These are phyloP conservation scores for Leptographium lundbergii DNA, from an alignment of 2,329 filamentous ascomycete genomes.

Conservation along the genomic window DNA sequence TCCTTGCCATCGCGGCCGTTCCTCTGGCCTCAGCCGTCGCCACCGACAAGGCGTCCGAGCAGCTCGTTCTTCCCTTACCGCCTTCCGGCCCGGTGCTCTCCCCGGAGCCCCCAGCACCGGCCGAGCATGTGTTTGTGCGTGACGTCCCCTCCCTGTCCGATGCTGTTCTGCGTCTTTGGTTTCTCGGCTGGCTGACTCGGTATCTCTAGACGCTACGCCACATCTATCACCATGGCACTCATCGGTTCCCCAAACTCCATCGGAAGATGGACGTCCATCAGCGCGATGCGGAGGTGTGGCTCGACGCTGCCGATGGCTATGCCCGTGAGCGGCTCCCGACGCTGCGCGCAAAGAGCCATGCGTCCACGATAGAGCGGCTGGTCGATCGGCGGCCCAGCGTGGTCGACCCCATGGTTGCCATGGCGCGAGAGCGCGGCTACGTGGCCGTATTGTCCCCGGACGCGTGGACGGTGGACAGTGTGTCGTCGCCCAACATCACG, in stretches of 20 bases:
- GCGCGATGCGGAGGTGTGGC: constrained; percentile 46
- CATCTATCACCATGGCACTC: constrained; percentile 82
- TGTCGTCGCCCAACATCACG: constrained; percentile 68
- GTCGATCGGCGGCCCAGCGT: constrained; percentile 63
- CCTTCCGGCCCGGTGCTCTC: constrained; percentile 26
- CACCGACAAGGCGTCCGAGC: constrained; percentile 20
- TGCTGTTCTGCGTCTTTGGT: too few relatives aligned
- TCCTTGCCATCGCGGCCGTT: constrained; percentile 46
- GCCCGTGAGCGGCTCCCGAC: constrained; percentile 35
- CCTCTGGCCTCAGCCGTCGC: constrained; percentile 20
- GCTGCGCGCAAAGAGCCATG: constrained; percentile 50
- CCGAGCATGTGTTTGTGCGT: constrained; percentile 43
- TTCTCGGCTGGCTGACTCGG: neutral
- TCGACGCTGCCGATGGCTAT: constrained; percentile 46
- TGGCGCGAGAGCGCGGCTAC: constrained; percentile 55
- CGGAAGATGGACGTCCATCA: constrained; percentile 57
- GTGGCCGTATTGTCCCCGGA: constrained; percentile 55
- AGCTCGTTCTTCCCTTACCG: constrained; percentile 29
- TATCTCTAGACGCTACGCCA: constrained; percentile 55
- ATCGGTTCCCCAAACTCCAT: constrained; percentile 66
- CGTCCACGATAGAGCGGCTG: constrained; percentile 65
- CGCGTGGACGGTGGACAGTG: constrained; percentile 72
- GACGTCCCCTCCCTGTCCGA: neutral
- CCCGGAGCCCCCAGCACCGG: constrained; percentile 32
- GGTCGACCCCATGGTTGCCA: constrained; percentile 66